phyloP scores from a whole-genome alignment of 306 rosid genomes.

The cucumber (Cucumis sativus) region DNA sequence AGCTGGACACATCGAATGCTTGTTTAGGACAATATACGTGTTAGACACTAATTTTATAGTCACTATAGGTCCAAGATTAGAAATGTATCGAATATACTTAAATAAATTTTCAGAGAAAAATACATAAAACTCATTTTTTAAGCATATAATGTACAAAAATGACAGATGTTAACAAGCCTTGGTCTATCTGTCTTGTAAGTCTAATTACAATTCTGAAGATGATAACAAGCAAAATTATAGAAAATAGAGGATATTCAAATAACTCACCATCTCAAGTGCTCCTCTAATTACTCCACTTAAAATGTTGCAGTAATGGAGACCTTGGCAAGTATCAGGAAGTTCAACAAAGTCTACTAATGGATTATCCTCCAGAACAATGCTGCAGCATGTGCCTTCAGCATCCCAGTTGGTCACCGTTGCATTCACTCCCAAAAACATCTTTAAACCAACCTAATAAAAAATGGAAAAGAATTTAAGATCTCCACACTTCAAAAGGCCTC shows the following conservation, averaged over 20 bases:
- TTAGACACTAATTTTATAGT: neutral
- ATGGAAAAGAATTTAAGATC: neutral
- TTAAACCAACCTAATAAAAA: constrained; percentile 63
- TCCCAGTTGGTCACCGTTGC: constrained; percentile 95
- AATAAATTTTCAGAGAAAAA: no score
- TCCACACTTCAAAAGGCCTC: neutral
- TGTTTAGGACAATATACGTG: neutral
- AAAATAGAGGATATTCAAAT: no score
- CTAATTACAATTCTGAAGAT: no score
- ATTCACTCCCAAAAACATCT: constrained; percentile 90
- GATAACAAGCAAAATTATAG: no score
- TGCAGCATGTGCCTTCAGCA: constrained; percentile 90
- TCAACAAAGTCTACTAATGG: constrained; percentile 96
- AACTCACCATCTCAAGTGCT: constrained; percentile 89
- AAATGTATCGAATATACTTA: neutral
- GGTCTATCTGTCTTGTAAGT: no score
- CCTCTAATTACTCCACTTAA: constrained; percentile 92
- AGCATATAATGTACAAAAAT: no score
- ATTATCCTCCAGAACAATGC: constrained; percentile 88
- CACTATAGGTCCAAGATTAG: neutral
- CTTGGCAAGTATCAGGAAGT: constrained; percentile 93
- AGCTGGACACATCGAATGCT: neutral
- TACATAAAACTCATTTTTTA: no score
- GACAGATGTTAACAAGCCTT: no score
- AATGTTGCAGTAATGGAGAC: constrained; percentile 88